Percentiles rank a stretch among this genome's conserved stretches.
These are phyloP conservation scores for Taphrina flavorubra DNA, from an alignment of 1,139 yeast genomes.

Conservation along the genomic window DNA sequence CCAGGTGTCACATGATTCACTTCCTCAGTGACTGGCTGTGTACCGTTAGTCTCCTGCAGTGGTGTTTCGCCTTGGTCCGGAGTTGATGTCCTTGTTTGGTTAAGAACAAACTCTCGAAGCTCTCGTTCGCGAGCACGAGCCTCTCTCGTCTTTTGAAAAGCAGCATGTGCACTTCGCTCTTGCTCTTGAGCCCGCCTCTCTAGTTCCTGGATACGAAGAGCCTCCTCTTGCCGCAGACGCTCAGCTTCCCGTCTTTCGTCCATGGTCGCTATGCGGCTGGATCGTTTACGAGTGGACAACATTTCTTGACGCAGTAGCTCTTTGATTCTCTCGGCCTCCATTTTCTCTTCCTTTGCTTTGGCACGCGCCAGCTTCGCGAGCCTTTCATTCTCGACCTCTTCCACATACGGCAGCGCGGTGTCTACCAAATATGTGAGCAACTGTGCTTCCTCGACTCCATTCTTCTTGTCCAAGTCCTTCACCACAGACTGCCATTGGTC, in stretches of 20 bases:
- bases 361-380: background rate
- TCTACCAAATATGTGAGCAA: conserved; percentile 3
- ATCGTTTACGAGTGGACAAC: conserved; percentile 32
- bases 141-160: conserved; percentile 25
- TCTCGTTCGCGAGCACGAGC: conserved; percentile 39
- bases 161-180: background rate
- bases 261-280: conserved; percentile 25
- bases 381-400: conserved; percentile 16
- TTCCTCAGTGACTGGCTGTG: background rate
- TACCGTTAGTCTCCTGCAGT: background rate
- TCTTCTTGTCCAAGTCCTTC: background rate
- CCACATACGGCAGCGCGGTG: conserved; percentile 22
- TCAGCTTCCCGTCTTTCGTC: conserved; percentile 31
- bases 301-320: conserved; percentile 18
- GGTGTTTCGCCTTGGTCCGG: background rate
- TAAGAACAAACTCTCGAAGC: conserved; percentile 14
- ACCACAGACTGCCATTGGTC: conserved; percentile 27
- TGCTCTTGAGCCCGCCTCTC: conserved; percentile 9
- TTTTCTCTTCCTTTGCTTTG: conserved; percentile 32
- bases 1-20: background rate
- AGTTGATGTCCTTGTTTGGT: background rate
- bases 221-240: conserved; percentile 21
- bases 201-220: conserved; percentile 5
- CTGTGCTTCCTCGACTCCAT: conserved; percentile 2
- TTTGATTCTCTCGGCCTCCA: conserved; percentile 20